Conservation (phyloP, 768 basidiomycete species). For the Serendipita sp. region DNA sequence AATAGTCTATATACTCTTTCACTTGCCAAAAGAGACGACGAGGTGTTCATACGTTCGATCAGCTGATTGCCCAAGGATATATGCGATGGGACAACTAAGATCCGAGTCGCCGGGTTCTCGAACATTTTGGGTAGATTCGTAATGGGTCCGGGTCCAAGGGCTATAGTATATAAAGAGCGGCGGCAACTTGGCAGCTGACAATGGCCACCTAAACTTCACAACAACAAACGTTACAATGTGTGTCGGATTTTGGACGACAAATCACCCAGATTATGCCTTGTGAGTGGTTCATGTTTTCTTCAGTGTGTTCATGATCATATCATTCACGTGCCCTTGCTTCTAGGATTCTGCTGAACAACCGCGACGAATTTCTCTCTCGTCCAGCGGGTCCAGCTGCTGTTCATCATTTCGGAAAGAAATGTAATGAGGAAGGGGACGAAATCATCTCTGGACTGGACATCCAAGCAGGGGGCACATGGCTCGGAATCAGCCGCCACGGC, state of each 20-base stretch:
- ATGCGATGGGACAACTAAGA: not conserved
- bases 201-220: not conserved
- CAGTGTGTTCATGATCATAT: not conserved
- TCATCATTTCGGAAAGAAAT: conserved; percentile 39
- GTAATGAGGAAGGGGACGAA: conserved; percentile 15
- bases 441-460: conserved; percentile 64
- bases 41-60: not conserved
- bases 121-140: not conserved
- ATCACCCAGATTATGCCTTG: conserved; percentile 67
- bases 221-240: conserved; percentile 36
- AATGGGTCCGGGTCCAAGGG: not conserved
- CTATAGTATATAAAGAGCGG: not conserved
- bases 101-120: not conserved
- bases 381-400: conserved; percentile 52
- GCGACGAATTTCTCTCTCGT: conserved; percentile 57
- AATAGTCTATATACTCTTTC: not conserved
- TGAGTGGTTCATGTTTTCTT: conserved; percentile 25
- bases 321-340: not conserved
- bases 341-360: conserved; percentile 61
- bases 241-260: conserved; percentile 60
- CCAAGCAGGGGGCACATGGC: conserved; percentile 68
- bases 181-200: not conserved
- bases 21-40: not conserved
- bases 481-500: conserved; percentile 52
- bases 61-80: not conserved